These are phyloP conservation scores for Arthrinium puccinioides DNA, from an alignment of 2,329 filamentous ascomycete species.

Conservation along the genomic window DNA sequence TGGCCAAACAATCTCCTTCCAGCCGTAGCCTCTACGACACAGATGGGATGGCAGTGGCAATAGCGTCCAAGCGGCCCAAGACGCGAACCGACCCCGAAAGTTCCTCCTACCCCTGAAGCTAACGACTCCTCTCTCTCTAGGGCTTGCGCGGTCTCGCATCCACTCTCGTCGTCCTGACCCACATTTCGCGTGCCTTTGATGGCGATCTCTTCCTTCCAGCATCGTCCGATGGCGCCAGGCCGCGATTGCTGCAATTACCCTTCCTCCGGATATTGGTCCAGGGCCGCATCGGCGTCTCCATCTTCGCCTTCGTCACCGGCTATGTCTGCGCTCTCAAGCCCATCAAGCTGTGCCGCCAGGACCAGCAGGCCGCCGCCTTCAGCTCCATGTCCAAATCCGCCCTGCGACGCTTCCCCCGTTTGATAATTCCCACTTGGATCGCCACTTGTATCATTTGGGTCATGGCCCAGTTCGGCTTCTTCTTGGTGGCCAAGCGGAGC, in stretches of 20 bases:
- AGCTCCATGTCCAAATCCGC: constrained; percentile 47
- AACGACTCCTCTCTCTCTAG: constrained; percentile 23
- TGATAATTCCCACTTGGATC: constrained; percentile 49
- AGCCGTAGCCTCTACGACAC: background rate
- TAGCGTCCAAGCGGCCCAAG: no score
- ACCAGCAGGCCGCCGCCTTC: constrained; percentile 45
- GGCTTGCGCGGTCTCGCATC: constrained; percentile 50
- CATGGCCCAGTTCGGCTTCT: constrained; percentile 46
- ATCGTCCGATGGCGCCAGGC: constrained; percentile 32
- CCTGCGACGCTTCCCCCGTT: constrained; percentile 48
- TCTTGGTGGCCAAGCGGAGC: constrained; percentile 45
- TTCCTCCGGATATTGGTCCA: constrained; percentile 52
- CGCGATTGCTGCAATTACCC: constrained; percentile 48
- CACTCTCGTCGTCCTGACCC: constrained; percentile 45
- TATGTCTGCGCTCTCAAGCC: constrained; percentile 59
- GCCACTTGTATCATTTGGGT: constrained; percentile 49
- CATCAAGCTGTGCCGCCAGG: constrained; percentile 45
- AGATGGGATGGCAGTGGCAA: background rate
- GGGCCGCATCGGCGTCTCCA: constrained; percentile 57
- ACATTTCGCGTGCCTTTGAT: constrained; percentile 44
- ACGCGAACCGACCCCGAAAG: no score
- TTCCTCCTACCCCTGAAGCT: constrained; percentile 1
- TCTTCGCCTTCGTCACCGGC: constrained; percentile 59
- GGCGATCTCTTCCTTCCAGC: constrained; percentile 40
- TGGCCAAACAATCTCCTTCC: background rate